phyloP scores from a whole-genome alignment of 2,329 filamentous ascomycete species.

The Aspergillus pseudoterreus region DNA sequence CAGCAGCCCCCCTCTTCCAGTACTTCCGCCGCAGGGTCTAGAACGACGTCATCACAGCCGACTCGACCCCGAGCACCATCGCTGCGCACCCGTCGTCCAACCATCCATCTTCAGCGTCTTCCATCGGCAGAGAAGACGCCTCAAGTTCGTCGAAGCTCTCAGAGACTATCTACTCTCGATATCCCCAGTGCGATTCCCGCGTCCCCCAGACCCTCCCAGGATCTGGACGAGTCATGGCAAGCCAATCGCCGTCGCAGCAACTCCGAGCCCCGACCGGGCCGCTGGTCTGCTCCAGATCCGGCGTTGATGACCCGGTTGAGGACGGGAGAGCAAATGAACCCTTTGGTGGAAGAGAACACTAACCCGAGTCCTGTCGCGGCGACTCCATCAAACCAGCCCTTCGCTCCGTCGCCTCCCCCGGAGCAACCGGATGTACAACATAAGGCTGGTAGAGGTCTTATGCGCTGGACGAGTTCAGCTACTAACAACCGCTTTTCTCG shows the following conservation, averaged over 20 bases:
- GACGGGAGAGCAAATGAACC: slow-evolving; percentile 24
- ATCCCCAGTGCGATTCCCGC: slow-evolving; percentile 5
- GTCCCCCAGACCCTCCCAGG: slow-evolving; percentile 2
- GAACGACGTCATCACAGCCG: slow-evolving; percentile 17
- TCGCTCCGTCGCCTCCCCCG: slow-evolving; percentile 11
- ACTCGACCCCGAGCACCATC: slow-evolving; percentile 21
- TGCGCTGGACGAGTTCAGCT: slow-evolving; percentile 33
- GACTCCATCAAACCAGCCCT: slow-evolving; percentile 7
- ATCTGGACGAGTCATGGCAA: slow-evolving; percentile 24
- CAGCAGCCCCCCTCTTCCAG: slow-evolving; percentile 9
- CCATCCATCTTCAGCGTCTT: slow-evolving; percentile 26
- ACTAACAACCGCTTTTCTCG: slow-evolving; percentile 29
- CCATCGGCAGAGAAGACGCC: slow-evolving; percentile 9
- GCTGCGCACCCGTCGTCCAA: slow-evolving; percentile 26
- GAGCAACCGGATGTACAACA: slow-evolving; percentile 15
- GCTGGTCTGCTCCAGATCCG: slow-evolving; percentile 27
- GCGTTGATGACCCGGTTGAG: slow-evolving; percentile 18
- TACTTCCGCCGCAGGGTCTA: slow-evolving; percentile 12
- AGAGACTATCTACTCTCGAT: not conserved
- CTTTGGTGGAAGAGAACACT: slow-evolving; percentile 32
- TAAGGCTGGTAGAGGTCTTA: slow-evolving; percentile 15
- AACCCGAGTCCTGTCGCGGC: slow-evolving; percentile 13
- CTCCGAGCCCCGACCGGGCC: slow-evolving; percentile 37
- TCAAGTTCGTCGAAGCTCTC: slow-evolving; percentile 8
- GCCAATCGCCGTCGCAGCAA: slow-evolving; percentile 37